Base-by-base conservation (phyloP, 2,329 filamentous ascomycete species). In the Aquanectria penicillioides region DNA sequence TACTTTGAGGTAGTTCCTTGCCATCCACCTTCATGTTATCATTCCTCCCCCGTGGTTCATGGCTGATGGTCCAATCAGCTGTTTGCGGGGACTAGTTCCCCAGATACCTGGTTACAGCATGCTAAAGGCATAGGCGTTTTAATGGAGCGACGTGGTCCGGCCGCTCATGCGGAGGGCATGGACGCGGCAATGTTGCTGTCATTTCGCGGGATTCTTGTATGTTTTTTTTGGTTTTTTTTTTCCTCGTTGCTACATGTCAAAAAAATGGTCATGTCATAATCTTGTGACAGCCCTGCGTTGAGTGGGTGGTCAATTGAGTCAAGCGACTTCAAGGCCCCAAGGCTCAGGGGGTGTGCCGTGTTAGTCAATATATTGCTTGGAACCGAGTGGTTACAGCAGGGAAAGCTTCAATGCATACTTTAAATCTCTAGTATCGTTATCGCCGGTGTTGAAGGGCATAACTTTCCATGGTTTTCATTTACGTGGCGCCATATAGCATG, bases 41-140 rank as follows among this genome's bases (percentile, higher is more conserved):
- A n/a, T 17, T 18, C 23, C 26, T 41, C 23, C 46, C 20, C 34
- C 22, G 22, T 26, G 36, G 38, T 28, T 57, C 40, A 52, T 41
- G 50, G 47, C 63, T 68, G 40, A 67, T 61, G 9, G 8, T 29
- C 33, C 20, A 48, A 49, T 26, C 41, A 78, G 77, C 65, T 78
- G n/a, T 80, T 79, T 65, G 77, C 77, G 5, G 78, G 77, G n/a
- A 80, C 77, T 6, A 65, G 62, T 20, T 64, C 71, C 26, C 57
- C 75, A 5, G 65, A 71, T 28, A 75, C 72, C 31, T 80, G 77
- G 77, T 68, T 77, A 59, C 71, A 74, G 47, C 78, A 80, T 60
- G 75, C 77, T 10, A 69, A 67, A 26, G 77, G 77, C 18, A 74
- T 78, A 41, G 70, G 72, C 6, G 68, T 65, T n/a, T 63, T 79